These are phyloP conservation scores for Solanum megistacrolobum DNA, from an alignment of 257 asterid genomes.

Conservation along the genomic window DNA sequence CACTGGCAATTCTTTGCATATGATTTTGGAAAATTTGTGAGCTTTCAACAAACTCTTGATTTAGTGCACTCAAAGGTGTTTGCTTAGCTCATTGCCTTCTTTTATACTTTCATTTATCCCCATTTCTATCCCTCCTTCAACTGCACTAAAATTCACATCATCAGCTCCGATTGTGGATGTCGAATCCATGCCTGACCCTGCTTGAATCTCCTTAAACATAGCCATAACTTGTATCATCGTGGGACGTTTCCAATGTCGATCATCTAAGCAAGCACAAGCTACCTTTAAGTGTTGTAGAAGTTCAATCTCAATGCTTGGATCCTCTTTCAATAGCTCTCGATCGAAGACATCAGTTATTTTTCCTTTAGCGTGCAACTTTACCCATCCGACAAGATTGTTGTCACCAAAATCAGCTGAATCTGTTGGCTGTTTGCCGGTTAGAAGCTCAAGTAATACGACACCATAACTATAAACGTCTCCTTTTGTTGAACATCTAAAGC, in stretches of 20 bases:
- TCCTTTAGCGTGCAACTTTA: conserved; percentile 50
- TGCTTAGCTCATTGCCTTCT: conserved; percentile 70
- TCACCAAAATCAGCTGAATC: conserved; percentile 89
- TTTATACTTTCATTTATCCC: conserved; percentile 75
- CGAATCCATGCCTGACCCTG: conserved; percentile 56
- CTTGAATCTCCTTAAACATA: conserved; percentile 77
- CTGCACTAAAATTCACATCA: conserved; percentile 27
- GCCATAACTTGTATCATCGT: conserved; percentile 83
- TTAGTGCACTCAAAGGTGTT: conserved; percentile 38
- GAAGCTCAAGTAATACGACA: conserved; percentile 80
- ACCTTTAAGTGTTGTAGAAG: conserved; percentile 64
- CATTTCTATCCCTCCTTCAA: conserved; percentile 67
- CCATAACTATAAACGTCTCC: conserved; percentile 97
- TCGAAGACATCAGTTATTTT: conserved; percentile 69
- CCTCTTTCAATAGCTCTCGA: conserved; percentile 52
- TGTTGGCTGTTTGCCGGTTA: conserved; percentile 76
- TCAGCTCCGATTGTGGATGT: conserved; percentile 43
- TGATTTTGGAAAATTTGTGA: not conserved
- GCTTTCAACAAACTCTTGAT: not conserved
- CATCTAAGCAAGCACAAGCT: conserved; percentile 76
- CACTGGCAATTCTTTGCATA: not conserved
- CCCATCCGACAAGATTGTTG: conserved; percentile 95
- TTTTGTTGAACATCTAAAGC: conserved; percentile 72
- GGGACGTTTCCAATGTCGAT: conserved; percentile 76
- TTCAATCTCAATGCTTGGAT: conserved; percentile 62